Base-by-base conservation (phyloP, 2,329 filamentous ascomycete genomes). In the Alternaria alternata region DNA sequence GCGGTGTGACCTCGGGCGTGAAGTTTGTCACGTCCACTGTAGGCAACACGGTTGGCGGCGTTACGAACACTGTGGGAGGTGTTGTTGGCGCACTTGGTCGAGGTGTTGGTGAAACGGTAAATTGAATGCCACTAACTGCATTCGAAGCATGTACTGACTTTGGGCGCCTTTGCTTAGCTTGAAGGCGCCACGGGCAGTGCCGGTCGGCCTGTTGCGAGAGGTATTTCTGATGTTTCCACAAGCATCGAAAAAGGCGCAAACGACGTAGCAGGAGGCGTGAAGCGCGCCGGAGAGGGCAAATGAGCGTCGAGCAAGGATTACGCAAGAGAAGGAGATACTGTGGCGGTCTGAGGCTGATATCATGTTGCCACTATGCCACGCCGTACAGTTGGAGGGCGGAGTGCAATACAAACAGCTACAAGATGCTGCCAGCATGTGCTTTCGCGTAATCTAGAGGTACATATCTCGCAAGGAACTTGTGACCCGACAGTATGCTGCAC, bases 11-110 rank as follows among this genome's bases (percentile, higher is more conserved):
- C 1, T 83, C 82, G 51, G 83, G 84, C 57, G 80, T 85, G 55
- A 85, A 84, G 65, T 85, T 85, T 65, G 83, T 85, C 51, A 86
- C 84, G 5, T 85, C 82, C 1, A 85, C 85, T 1, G 73, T 86
- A 26, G 85, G 85, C 51, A 87, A 87, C 70, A 82, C 82, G 0
- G 81, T 77, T 41, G 84, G 84, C n/a, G 85, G 85, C 36, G 74
- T 86, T 18, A 80, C 83, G 7, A 82, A 83, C 60, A 86, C 84
- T 3, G 78, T 83, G 3, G 85, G 85, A 14, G 83, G 84, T 30
- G 79, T 87, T 2, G 82, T 86, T 14, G 85, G 81, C 44, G 78
- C 81, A 14, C 69, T 80, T 12, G 81, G 81, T 41, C 72, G 79
- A 34, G 81, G 81, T 18, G 65, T 82, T 24, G 81, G 81, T 38